These are phyloP conservation scores for Mycena leptocephala DNA, from an alignment of 768 basidiomycete genomes.

Conservation along the genomic window DNA sequence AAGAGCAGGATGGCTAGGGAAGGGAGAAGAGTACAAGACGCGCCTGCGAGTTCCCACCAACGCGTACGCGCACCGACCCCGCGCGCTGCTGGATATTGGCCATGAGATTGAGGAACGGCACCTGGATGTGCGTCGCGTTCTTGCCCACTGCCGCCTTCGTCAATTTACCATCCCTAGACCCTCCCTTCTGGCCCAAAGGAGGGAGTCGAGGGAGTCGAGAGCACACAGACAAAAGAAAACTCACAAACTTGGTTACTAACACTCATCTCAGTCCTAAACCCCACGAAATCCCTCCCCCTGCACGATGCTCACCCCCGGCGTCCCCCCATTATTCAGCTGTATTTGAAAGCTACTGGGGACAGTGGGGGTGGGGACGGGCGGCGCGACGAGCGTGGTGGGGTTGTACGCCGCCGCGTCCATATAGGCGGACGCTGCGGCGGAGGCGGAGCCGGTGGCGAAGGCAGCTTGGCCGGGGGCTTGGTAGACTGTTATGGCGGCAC, in stretches of 20 bases:
- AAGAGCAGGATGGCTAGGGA: too few relatives aligned
- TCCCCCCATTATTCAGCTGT: constrained; percentile 54
- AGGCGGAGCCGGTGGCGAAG: background rate
- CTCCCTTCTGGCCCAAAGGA: too few relatives aligned
- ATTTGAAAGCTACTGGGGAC: constrained; percentile 62
- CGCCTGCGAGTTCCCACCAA: background rate
- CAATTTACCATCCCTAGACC: background rate
- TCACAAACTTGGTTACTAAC: background rate
- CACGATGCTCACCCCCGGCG: constrained; percentile 54
- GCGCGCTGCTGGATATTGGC: background rate
- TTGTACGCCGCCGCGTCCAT: constrained; percentile 44
- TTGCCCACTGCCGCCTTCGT: background rate
- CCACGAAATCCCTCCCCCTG: background rate
- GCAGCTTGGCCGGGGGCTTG: background rate
- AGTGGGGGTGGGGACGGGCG: constrained; percentile 62
- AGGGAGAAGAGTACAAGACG: too few relatives aligned
- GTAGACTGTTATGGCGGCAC: background rate
- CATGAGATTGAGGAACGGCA: background rate
- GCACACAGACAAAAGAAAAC: background rate
- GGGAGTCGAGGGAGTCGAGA: too few relatives aligned
- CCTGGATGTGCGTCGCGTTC: background rate
- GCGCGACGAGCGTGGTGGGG: constrained; percentile 64
- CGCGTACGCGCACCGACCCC: background rate
- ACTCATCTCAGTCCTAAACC: background rate
- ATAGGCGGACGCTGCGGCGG: background rate